phyloP scores from a whole-genome alignment of 352 stramenopile species.

The Phytophthora constricta region DNA sequence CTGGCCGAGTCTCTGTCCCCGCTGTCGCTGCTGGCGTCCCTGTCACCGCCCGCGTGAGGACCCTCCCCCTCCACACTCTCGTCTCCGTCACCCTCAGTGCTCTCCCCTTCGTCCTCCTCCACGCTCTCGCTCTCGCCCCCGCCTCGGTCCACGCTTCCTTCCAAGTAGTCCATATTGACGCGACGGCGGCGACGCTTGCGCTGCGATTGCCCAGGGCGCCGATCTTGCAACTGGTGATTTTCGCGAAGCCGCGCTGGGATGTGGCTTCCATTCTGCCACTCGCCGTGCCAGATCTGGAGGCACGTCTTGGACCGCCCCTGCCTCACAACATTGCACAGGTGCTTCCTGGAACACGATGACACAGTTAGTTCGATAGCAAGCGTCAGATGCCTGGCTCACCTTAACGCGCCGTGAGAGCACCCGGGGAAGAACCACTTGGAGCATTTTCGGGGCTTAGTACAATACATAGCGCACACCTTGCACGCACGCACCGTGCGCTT shows the following conservation, averaged over 20 bases:
- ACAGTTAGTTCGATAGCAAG: background rate
- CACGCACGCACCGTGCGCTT: background rate
- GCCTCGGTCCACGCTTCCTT: too few species aligned
- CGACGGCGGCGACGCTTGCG: background rate
- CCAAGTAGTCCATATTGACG: too few species aligned
- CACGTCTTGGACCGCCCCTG: background rate
- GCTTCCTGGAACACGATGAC: background rate
- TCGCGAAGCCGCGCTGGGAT: background rate
- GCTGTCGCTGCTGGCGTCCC: too few species aligned
- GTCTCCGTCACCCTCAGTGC: too few species aligned
- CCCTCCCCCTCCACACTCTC: too few species aligned
- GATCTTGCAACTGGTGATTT: background rate
- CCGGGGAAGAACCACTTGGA: background rate
- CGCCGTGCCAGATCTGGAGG: background rate
- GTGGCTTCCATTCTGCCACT: background rate
- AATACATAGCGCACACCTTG: background rate
- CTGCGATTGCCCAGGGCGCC: background rate
- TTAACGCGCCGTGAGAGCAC: background rate
- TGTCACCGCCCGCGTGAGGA: too few species aligned
- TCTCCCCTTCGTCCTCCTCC: too few species aligned
- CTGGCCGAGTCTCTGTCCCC: too few species aligned
- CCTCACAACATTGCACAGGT: background rate
- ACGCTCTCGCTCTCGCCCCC: too few species aligned
- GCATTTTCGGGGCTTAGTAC: background rate
- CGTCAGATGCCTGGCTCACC: background rate